Evolutionary conservation across 2,329 filamentous ascomycete genomes (phyloP), one percentile per base, ranked within the genome.

Genomic region (Thielaviopsis musarum): DNA sequence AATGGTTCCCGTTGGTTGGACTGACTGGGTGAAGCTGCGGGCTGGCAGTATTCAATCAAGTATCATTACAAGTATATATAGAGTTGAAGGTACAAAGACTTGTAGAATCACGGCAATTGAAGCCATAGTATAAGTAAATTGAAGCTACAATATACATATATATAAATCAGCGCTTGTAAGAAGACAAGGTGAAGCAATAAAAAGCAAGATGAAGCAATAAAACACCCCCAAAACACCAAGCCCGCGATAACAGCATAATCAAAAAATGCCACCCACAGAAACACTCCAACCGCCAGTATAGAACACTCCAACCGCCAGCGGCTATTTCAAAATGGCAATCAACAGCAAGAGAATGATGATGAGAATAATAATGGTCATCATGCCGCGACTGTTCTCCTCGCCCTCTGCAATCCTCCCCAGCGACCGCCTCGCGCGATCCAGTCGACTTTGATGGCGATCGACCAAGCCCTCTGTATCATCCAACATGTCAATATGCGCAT

Each of bases 401-500:
- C 83, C 84, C 64, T 83, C 75, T 12, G 85, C 80, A 62, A 97
- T 82, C 64, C 78, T 79, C 49, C 84, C 84, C 63, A 98, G 73
- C 65, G 84, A 77, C 64, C 79, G 80, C 65, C 82, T 79, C 34
- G 91, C 93, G 10, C 88, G 77, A 64, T 90, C 82, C 57, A 98
- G 75, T 56, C 87, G 82, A 26, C 75, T 76, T 69, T 85, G 80
- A 72, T 97, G 91, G 61, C 91, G 76, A 69, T 95, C 90, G 7
- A 91, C 87, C 21, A 85, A 79, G 52, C 80, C 79, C 68, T 97
- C 93, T 52, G 94, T 83, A 66, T 95, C 91, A 69, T 96, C 91
- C 30, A 98, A 76, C 76, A 98, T 77, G 65, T 85, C 78, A 45
- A 94, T 87, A 67, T 98, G 93, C 65, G 83, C 85, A 66, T 97